Percentiles rank a stretch among this genome's conserved stretches.
phyloP scores from a whole-genome alignment of 192 early-diverging fungal genomes.

The Chytriomyces hyalinus region DNA sequence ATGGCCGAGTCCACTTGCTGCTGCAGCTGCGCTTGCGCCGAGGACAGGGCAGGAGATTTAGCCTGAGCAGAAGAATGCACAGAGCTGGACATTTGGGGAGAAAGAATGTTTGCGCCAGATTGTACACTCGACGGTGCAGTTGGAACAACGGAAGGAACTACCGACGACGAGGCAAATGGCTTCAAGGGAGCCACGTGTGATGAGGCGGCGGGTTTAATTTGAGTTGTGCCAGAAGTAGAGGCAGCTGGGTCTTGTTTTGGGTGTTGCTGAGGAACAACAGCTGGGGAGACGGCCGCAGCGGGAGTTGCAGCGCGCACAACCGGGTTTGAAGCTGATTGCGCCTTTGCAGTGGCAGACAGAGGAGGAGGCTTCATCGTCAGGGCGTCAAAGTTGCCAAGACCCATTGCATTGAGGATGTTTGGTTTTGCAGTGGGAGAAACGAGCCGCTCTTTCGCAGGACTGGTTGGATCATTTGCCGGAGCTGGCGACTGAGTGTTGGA shows the following conservation, averaged over 20 bases:
- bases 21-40: background rate
- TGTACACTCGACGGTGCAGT: too few relatives aligned
- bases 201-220: too few relatives aligned
- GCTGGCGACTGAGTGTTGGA: background rate
- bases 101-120: too few relatives aligned
- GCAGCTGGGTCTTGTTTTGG: background rate
- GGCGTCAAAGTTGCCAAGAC: background rate
- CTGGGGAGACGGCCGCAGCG: background rate
- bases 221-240: too few relatives aligned
- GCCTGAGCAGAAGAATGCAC: too few relatives aligned
- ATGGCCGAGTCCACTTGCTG: constrained; percentile 18
- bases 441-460: background rate
- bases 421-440: background rate
- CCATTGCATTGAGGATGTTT: constrained; percentile 1
- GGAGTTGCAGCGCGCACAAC: background rate
- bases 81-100: too few relatives aligned
- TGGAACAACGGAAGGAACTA: too few relatives aligned
- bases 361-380: background rate
- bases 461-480: background rate
- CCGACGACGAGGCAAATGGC: too few relatives aligned
- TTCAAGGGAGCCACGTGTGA: too few relatives aligned
- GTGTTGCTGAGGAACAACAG: background rate
- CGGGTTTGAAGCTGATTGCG: background rate
- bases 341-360: background rate
- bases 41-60: too few relatives aligned